Conservation (phyloP, 257 asterid species). For the Eustoma russellianum region DNA sequence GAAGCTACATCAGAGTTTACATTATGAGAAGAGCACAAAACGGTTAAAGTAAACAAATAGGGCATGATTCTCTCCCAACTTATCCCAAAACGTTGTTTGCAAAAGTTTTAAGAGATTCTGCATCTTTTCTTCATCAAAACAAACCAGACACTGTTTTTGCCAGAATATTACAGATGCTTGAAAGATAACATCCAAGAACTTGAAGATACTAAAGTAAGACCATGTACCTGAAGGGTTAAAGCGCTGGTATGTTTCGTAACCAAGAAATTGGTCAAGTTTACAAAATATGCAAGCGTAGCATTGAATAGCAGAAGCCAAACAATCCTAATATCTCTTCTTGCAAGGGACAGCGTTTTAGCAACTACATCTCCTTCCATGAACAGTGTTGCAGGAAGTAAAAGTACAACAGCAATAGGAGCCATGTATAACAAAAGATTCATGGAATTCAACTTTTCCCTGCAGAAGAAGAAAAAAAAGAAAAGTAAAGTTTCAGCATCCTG, state of each 20-base stretch:
- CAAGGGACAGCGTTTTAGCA: slow-evolving; percentile 50
- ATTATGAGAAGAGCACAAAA: too few species aligned
- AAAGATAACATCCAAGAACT: too few species aligned
- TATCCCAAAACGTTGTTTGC: too few species aligned
- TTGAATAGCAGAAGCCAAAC: slow-evolving; percentile 56
- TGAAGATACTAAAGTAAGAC: too few species aligned
- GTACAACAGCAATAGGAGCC: slow-evolving; percentile 63
- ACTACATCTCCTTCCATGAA: slow-evolving; percentile 56
- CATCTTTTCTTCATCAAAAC: too few species aligned
- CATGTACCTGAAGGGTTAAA: too few species aligned
- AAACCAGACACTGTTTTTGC: too few species aligned
- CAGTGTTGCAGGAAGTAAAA: slow-evolving; percentile 50
- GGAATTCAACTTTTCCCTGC: slow-evolving; percentile 54
- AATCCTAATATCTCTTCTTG: slow-evolving; percentile 41
- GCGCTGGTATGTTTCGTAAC: slow-evolving; percentile 69
- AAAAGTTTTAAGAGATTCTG: too few species aligned
- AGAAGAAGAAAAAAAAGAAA: slow-evolving; percentile 5
- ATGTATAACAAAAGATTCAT: slow-evolving; percentile 57
- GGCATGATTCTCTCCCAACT: too few species aligned
- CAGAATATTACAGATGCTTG: too few species aligned
- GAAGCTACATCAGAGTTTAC: too few species aligned
- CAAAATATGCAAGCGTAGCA: slow-evolving; percentile 58
- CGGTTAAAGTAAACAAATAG: too few species aligned
- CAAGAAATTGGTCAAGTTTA: slow-evolving; percentile 59
- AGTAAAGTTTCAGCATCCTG: slow-evolving; percentile 16